These are phyloP conservation scores for Pisolithus thermaeus DNA, from an alignment of 1,284 basidiomycete genomes.

Conservation along the genomic window DNA sequence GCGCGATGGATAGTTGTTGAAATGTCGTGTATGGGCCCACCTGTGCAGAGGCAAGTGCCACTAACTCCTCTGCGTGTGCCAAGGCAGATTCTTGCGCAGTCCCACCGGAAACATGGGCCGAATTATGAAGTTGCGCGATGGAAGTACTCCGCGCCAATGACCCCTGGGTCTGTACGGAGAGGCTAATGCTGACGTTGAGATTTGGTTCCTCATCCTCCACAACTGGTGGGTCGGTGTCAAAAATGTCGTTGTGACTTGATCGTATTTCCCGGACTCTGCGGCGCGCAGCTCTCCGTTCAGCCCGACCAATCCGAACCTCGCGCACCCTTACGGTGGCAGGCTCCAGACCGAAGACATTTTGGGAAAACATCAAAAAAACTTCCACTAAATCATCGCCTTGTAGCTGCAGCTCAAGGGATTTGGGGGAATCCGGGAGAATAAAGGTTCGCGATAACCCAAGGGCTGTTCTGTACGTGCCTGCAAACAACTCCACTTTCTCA, in stretches of 20 bases:
- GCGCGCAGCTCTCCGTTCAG: constrained; percentile 76
- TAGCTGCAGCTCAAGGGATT: constrained; percentile 79
- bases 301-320: constrained; percentile 81
- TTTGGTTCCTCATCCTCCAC: constrained; percentile 51
- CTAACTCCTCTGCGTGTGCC: constrained; percentile 60
- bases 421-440: constrained; percentile 82
- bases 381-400: constrained; percentile 88
- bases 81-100: constrained; percentile 24
- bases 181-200: constrained; percentile 58
- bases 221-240: constrained; percentile 41
- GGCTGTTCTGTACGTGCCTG: constrained; percentile 77
- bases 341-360: constrained; percentile 85
- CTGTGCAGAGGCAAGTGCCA: constrained; percentile 59
- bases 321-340: constrained; percentile 87
- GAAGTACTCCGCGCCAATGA: constrained; percentile 22
- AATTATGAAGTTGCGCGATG: constrained; percentile 21
- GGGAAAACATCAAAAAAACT: constrained; percentile 80
- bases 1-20: constrained; percentile 78
- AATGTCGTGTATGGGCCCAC: constrained; percentile 83
- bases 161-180: constrained; percentile 38
- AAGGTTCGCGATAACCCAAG: constrained; percentile 79
- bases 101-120: constrained; percentile 16
- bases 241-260: constrained; percentile 39
- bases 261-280: constrained; percentile 64
- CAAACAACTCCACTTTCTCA: constrained; percentile 88